A percentile compares a stretch with the other conserved stretches of the same genome.
Conservation (phyloP, 1,284 basidiomycete species). For the Cryptococcus sp. region DNA sequence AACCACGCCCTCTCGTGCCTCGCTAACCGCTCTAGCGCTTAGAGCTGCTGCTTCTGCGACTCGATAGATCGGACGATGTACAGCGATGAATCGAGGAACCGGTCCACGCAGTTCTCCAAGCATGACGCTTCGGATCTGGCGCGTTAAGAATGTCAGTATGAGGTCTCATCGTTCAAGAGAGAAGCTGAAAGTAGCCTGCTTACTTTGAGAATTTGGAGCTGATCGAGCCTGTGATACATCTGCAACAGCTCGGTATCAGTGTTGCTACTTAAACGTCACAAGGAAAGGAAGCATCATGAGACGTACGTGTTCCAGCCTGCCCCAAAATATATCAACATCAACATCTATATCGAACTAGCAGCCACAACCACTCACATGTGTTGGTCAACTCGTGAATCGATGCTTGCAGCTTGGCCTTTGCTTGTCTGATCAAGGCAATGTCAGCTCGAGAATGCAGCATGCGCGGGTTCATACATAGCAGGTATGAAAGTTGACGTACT, state of each 20-base stretch:
- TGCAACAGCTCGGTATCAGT: slow-evolving; percentile 43
- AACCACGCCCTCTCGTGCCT: not conserved
- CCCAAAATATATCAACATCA: slow-evolving; percentile 7
- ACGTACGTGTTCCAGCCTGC: slow-evolving; percentile 79
- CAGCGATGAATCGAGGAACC: slow-evolving; percentile 90
- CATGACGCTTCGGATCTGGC: slow-evolving; percentile 70
- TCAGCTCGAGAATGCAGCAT: slow-evolving; percentile 3
- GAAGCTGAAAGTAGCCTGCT: not conserved
- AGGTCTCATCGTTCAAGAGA: too few relatives aligned
- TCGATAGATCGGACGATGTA: slow-evolving; percentile 83
- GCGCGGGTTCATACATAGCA: not conserved
- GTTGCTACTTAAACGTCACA: not conserved
- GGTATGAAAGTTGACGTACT: slow-evolving; percentile 49
- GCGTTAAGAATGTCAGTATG: not conserved
- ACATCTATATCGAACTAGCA: not conserved
- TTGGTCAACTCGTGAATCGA: slow-evolving; percentile 55
- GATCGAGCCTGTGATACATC: slow-evolving; percentile 81
- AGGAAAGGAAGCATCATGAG: not conserved
- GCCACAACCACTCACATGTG: slow-evolving; percentile 40
- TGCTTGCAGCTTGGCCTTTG: slow-evolving; percentile 74
- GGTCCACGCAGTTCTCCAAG: slow-evolving; percentile 86
- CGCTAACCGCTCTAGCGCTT: not conserved
- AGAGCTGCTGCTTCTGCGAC: slow-evolving; percentile 47
- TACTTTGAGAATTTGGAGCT: slow-evolving; percentile 77
- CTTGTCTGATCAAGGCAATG: slow-evolving; percentile 57